phyloP scores from a whole-genome alignment of 1,139 yeast genomes.

The Candida labiduridarum region DNA sequence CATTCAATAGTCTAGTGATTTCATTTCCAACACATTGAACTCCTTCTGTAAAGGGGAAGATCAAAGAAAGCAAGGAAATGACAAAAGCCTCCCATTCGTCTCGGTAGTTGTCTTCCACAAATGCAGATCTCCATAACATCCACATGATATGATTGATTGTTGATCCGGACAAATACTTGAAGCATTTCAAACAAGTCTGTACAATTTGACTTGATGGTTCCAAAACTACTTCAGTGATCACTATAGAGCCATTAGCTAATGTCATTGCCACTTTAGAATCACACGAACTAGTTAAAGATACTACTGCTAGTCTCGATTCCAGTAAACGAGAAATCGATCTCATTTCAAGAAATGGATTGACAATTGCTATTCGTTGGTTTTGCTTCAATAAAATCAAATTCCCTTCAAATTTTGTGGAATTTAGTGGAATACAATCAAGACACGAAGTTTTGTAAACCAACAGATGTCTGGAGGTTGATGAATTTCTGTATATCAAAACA shows the following conservation, averaged over 20 bases:
- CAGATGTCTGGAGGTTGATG: constrained; percentile 37
- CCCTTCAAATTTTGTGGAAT: constrained; percentile 37
- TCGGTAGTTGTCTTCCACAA: constrained; percentile 39
- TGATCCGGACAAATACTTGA: constrained; percentile 60
- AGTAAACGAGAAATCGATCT: constrained; percentile 44
- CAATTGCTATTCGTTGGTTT: constrained; percentile 40
- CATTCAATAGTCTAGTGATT: constrained; percentile 42
- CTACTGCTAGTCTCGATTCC: constrained; percentile 22
- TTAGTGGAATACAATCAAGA: constrained; percentile 43
- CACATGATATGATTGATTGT: constrained; percentile 58
- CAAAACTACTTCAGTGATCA: constrained; percentile 39
- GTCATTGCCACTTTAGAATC: constrained; percentile 32
- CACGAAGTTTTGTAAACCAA: constrained; percentile 39
- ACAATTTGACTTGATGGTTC: constrained; percentile 52
- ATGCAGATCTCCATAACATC: constrained; percentile 66
- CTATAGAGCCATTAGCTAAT: constrained; percentile 26
- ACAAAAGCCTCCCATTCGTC: constrained; percentile 70
- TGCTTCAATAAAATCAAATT: constrained; percentile 39
- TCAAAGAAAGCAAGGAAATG: constrained; percentile 50
- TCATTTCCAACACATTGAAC: constrained; percentile 27
- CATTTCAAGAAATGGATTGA: constrained; percentile 68
- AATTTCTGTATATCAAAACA: constrained; percentile 51
- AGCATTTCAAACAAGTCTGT: constrained; percentile 45
- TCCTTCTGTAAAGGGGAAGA: constrained; percentile 41
- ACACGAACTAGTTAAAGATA: constrained; percentile 22